Conservation (phyloP, 306 rosid genomes). For the Cucumis melo region DNA sequence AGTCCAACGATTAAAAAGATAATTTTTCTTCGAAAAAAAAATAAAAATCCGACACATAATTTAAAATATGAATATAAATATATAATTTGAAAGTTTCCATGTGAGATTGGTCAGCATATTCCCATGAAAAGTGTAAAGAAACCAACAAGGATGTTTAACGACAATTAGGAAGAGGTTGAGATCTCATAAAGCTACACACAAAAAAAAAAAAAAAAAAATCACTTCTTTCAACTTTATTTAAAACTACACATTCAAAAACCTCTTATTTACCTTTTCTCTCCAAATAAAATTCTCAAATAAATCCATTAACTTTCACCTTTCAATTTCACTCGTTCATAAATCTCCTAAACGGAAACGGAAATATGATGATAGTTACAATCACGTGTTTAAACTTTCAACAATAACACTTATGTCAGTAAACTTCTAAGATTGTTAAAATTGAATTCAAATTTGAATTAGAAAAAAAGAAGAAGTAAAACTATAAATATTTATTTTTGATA, state of each 20-base stretch:
- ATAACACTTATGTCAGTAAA: too few species aligned
- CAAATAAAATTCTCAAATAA: too few species aligned
- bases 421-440: too few species aligned
- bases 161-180: neutral
- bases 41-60: neutral
- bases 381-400: too few species aligned
- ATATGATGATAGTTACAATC: too few species aligned
- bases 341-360: too few species aligned
- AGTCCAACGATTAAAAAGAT: neutral
- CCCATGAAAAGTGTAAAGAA: neutral
- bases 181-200: neutral
- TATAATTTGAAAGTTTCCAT: neutral
- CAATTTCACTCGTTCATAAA: too few species aligned
- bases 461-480: too few species aligned
- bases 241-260: neutral
- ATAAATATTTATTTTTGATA: too few species aligned
- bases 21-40: neutral
- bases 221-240: neutral
- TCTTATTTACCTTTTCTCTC: too few species aligned
- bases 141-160: neutral
- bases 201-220: neutral
- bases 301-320: too few species aligned
- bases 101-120: neutral
- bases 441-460: too few species aligned
- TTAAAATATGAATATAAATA: neutral